These are phyloP conservation scores for Boletus albobrunnescens DNA, from an alignment of 1,284 basidiomycete species.

Conservation along the genomic window DNA sequence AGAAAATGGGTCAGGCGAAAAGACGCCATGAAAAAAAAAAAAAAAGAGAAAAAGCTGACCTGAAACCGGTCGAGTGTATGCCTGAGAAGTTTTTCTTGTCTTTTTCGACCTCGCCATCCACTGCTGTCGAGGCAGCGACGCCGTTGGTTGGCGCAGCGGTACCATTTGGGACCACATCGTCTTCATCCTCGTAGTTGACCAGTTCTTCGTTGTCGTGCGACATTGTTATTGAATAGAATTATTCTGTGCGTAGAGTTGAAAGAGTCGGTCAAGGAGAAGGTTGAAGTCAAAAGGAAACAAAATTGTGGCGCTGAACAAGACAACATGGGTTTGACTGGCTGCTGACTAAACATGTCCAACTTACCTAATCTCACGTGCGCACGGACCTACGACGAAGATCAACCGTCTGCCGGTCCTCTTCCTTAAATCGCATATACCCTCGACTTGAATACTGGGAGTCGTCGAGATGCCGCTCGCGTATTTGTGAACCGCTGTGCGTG, in stretches of 20 bases:
- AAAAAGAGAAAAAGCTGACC: constrained; percentile 46
- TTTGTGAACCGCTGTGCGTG: constrained; percentile 10
- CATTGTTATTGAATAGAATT: constrained; percentile 39
- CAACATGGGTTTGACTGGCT: constrained; percentile 4
- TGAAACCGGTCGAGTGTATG: constrained; percentile 94
- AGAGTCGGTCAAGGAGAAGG: constrained; percentile 16
- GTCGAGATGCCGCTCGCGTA: constrained; percentile 8
- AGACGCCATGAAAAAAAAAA: neutral
- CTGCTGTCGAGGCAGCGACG: constrained; percentile 48
- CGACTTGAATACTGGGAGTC: neutral
- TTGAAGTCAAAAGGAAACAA: constrained; percentile 21
- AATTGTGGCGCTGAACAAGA: constrained; percentile 24
- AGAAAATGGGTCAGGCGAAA: constrained; percentile 15
- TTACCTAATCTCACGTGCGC: constrained; percentile 25
- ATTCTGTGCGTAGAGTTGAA: constrained; percentile 12
- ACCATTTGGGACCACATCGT: constrained; percentile 74
- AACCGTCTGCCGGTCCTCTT: neutral
- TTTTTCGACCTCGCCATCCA: constrained; percentile 67
- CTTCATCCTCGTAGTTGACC: constrained; percentile 94
- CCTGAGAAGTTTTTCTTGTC: constrained; percentile 98
- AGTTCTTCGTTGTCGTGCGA: constrained; percentile 80
- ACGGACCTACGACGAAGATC: too few relatives aligned
- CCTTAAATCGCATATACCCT: neutral
- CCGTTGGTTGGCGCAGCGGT: constrained; percentile 46
- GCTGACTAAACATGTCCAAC: constrained; percentile 26